Percentiles rank a stretch among this genome's conserved stretches.
phyloP scores from a whole-genome alignment of 495 filamentous ascomycete species.

The Hyaloscypha variabilis region DNA sequence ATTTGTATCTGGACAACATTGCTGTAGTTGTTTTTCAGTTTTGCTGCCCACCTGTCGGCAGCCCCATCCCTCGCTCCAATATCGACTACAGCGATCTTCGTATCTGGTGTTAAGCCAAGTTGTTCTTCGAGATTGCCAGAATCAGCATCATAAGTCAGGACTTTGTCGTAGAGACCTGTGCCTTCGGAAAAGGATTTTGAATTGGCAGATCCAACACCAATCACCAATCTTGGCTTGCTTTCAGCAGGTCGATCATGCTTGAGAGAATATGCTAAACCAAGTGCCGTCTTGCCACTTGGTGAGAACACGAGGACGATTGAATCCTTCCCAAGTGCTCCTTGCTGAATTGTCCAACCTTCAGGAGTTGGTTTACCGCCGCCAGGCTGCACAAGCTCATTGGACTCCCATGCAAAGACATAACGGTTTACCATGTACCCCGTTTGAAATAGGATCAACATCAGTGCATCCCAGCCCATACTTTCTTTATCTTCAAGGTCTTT shows the following conservation, averaged over 20 bases:
- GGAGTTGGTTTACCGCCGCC: conserved; percentile 26
- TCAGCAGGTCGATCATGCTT: conserved; percentile 28
- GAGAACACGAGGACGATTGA: conserved; percentile 45
- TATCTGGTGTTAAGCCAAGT: conserved; percentile 30
- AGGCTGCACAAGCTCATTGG: conserved; percentile 40
- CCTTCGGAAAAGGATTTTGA: conserved; percentile 35
- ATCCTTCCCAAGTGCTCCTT: conserved; percentile 44
- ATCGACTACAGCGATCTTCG: conserved; percentile 52
- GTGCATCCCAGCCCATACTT: conserved; percentile 41
- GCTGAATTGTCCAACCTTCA: conserved; percentile 42
- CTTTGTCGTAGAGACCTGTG: conserved; percentile 40
- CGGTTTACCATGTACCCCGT: conserved; percentile 50
- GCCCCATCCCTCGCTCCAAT: conserved; percentile 51
- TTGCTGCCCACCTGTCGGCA: conserved; percentile 37
- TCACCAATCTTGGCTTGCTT: conserved; percentile 33
- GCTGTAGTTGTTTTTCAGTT: conserved; percentile 30
- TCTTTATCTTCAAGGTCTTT: conserved; percentile 24
- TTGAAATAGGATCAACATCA: conserved; percentile 45
- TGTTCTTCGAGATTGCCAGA: conserved; percentile 22
- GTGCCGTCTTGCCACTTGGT: conserved; percentile 53
- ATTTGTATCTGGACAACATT: conserved; percentile 40
- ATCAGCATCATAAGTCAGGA: conserved; percentile 36
- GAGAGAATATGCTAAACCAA: conserved; percentile 43
- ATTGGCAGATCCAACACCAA: conserved; percentile 39
- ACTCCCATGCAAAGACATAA: conserved; percentile 46